phyloP scores from a whole-genome alignment of 768 basidiomycete genomes.

The Suillus decipiens region DNA sequence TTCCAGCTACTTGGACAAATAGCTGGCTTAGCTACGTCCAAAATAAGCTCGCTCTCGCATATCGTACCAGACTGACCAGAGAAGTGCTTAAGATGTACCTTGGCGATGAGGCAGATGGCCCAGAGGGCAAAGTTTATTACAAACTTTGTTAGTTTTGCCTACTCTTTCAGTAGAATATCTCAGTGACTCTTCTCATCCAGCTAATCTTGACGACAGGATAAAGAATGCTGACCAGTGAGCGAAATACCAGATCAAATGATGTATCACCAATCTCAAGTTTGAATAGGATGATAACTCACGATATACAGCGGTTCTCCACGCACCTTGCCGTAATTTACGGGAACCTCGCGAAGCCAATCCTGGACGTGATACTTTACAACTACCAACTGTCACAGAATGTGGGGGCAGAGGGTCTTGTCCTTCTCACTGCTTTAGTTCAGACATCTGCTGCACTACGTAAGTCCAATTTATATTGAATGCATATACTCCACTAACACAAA shows the following conservation, averaged over 20 bases:
- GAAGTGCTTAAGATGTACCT: constrained; percentile 86
- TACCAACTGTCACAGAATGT: constrained; percentile 93
- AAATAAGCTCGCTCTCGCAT: constrained; percentile 88
- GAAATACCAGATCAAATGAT: not conserved
- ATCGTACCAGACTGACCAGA: constrained; percentile 82
- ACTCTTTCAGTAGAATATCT: constrained; percentile 4
- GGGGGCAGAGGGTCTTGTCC: constrained; percentile 87
- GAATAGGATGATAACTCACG: constrained; percentile 88
- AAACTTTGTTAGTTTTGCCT: constrained; percentile 66
- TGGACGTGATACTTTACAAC: constrained; percentile 94
- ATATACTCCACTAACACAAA: constrained; percentile 5
- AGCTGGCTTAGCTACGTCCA: constrained; percentile 93
- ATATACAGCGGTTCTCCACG: constrained; percentile 90
- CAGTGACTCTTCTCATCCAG: constrained; percentile 39
- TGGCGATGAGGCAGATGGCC: constrained; percentile 62
- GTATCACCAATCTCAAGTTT: not conserved
- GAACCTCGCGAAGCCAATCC: constrained; percentile 90
- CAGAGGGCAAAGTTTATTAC: constrained; percentile 87
- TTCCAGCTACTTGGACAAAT: constrained; percentile 92
- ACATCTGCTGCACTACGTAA: constrained; percentile 76
- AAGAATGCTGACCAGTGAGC: constrained; percentile 92
- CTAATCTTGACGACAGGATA: constrained; percentile 93
- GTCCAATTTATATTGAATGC: constrained; percentile 31
- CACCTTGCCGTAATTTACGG: constrained; percentile 93
- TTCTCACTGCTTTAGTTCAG: constrained; percentile 84